Conservation (phyloP, 2,329 filamentous ascomycete species). For the Cordyceps cateniannulata region DNA sequence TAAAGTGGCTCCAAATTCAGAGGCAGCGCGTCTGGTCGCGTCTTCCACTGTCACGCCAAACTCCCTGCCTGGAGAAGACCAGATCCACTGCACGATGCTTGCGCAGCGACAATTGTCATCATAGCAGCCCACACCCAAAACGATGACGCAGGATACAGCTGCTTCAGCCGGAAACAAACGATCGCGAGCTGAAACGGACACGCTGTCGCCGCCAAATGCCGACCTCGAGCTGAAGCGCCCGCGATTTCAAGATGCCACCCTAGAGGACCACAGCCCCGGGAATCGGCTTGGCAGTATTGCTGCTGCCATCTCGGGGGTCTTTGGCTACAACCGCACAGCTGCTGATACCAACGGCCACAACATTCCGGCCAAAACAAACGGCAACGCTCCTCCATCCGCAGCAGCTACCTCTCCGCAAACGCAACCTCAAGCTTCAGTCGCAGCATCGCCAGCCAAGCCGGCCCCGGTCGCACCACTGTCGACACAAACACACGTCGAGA, state of each 20-base stretch:
- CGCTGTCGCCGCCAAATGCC: slow-evolving; percentile 3
- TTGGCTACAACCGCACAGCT: slow-evolving; percentile 19
- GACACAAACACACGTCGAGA: background rate
- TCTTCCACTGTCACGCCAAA: background rate
- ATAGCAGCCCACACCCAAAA: background rate
- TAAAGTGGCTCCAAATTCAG: slow-evolving; percentile 7
- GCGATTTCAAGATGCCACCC: background rate
- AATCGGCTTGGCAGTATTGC: slow-evolving; percentile 20
- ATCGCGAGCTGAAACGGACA: slow-evolving; percentile 4
- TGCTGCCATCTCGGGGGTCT: slow-evolving; percentile 24
- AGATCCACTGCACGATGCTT: background rate
- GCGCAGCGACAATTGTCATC: background rate
- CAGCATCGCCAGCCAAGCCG: background rate
- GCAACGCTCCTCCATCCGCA: background rate
- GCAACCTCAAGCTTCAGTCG: background rate
- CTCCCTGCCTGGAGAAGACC: background rate
- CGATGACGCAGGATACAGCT: slow-evolving; percentile 1
- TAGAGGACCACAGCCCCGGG: background rate
- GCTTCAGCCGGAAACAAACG: slow-evolving; percentile 2
- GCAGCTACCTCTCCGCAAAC: background rate
- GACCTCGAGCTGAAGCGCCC: slow-evolving; percentile 9
- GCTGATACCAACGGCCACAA: slow-evolving; percentile 8
- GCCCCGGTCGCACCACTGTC: slow-evolving; percentile 4
- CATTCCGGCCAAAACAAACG: background rate
- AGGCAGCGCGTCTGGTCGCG: slow-evolving; percentile 8